Evolutionary conservation across 108 stramenopile species (phyloP).

Genomic region (Pseudonitzschia multiseries): DNA sequence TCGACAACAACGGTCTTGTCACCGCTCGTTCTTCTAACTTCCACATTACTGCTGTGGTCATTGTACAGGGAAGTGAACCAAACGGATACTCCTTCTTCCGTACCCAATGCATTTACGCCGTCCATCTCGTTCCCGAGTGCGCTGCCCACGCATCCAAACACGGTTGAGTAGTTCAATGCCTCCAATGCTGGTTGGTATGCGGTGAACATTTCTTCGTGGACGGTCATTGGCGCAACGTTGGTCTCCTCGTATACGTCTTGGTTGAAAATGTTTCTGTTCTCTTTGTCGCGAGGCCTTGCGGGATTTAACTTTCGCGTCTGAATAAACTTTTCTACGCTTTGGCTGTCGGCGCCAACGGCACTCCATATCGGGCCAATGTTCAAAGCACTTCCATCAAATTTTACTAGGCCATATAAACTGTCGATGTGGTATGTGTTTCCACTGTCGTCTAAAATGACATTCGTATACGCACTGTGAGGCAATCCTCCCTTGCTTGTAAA

Average conservation of each 20-base stretch:
- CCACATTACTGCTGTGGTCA: too few species aligned
- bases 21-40: background rate
- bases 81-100: background rate
- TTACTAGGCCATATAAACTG: constrained; percentile 7
- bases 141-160: background rate
- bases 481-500: background rate
- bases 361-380: constrained; percentile 8
- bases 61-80: background rate
- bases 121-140: constrained; percentile 3
- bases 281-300: background rate
- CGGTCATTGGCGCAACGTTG: background rate
- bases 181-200: constrained; percentile 14
- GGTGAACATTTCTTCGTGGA: background rate
- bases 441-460: constrained; percentile 5
- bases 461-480: constrained; percentile 16
- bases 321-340: background rate
- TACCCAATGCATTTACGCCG: background rate
- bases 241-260: background rate
- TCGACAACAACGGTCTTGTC: background rate
- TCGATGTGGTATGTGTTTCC: constrained; percentile 13
- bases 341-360: background rate
- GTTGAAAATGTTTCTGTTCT: background rate
- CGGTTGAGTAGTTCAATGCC: background rate
- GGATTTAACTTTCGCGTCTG: background rate
- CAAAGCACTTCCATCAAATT: constrained; percentile 8